Base-by-base conservation (phyloP, 108 stramenopile genomes). In the Skeletonema costatum region DNA sequence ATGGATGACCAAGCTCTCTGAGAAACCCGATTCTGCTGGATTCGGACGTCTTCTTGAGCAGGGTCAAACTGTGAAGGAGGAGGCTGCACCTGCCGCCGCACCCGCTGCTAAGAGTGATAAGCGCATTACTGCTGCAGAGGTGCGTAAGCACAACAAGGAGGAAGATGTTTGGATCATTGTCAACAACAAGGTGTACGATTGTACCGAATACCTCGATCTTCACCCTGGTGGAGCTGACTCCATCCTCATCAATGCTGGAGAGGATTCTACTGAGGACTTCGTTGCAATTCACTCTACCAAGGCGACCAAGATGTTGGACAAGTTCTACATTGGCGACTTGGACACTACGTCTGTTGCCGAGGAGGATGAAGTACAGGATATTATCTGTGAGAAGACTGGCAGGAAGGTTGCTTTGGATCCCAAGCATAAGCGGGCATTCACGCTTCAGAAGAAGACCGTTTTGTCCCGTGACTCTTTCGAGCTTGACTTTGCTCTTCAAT, bases 91-190 rank as follows among this genome's bases (percentile, higher is more conserved):
- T 17, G 71, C 81, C 19, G 70, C 82, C 4, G 71, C 86, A n/a
- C 56, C 70, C 10, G 46, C 46, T 5, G 56, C 41, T 10, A 29
- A 60, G 13, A 68, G 61, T 53, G 29, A 17, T 17, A 96, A 90
- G 75, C 83, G 82, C 53, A 91, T 92, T 74, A 86, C 93, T 56
- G 84, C 91, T 85, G 93, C 72, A 7, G 97, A 99, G 65, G 88
- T 98, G 25, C 85, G 79, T 17, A 90, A 92, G 87, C 97, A 99
- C 91, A 88, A 89, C 74, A 87, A 79, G 9, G 94, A 96, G 60
- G 88, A 97, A 13, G 97, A 97, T 82, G 81, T 83, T 30, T 99
- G 99, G 99, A 97, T 99, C 71, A 85, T 96, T 64, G 93, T 97
- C 48, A 91, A 97, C 48, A 86, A 94, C 71, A 81, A 81, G 68